phyloP scores from a whole-genome alignment of 768 basidiomycete species.

The Suillus subalutaceus region DNA sequence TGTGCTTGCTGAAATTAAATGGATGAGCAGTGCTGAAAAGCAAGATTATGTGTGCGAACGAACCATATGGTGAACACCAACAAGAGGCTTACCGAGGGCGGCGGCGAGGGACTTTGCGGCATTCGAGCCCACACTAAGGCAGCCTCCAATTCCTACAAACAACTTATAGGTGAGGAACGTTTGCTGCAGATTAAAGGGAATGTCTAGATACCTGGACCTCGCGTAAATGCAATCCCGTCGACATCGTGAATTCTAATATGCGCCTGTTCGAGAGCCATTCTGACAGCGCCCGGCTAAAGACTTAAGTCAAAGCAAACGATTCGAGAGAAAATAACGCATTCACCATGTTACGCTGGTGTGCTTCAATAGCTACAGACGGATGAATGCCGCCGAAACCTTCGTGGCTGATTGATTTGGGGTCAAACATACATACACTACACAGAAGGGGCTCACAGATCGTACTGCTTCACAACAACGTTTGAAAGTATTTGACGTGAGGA shows the following conservation, averaged over 20 bases:
- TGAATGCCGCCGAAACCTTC: slow-evolving; percentile 67
- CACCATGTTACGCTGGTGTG: slow-evolving; percentile 83
- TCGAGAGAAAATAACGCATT: slow-evolving; percentile 7
- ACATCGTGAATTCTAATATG: slow-evolving; percentile 59
- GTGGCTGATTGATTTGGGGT: slow-evolving; percentile 19
- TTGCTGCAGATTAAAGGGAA: slow-evolving; percentile 10
- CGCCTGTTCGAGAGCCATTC: slow-evolving; percentile 68
- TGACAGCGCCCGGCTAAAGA: slow-evolving; percentile 71
- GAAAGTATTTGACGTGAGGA: slow-evolving; percentile 71
- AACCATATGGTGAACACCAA: slow-evolving; percentile 97
- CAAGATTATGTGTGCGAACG: slow-evolving; percentile 15
- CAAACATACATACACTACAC: not conserved
- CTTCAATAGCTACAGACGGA: slow-evolving; percentile 72
- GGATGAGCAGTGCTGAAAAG: no score
- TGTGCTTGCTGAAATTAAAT: slow-evolving; percentile 77
- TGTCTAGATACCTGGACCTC: slow-evolving; percentile 68
- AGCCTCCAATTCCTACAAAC: slow-evolving; percentile 70
- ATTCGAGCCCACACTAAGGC: slow-evolving; percentile 76
- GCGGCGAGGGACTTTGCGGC: slow-evolving; percentile 88
- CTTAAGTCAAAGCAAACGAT: not conserved
- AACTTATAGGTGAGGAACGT: not conserved
- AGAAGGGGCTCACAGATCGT: slow-evolving; percentile 50
- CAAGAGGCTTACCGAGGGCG: slow-evolving; percentile 71
- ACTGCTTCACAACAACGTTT: slow-evolving; percentile 87
- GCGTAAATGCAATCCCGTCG: slow-evolving; percentile 89